Evolutionary conservation across 768 basidiomycete genomes (phyloP), one percentile per base, ranked within the genome.

Genomic region (Podaxis pistillaris): DNA sequence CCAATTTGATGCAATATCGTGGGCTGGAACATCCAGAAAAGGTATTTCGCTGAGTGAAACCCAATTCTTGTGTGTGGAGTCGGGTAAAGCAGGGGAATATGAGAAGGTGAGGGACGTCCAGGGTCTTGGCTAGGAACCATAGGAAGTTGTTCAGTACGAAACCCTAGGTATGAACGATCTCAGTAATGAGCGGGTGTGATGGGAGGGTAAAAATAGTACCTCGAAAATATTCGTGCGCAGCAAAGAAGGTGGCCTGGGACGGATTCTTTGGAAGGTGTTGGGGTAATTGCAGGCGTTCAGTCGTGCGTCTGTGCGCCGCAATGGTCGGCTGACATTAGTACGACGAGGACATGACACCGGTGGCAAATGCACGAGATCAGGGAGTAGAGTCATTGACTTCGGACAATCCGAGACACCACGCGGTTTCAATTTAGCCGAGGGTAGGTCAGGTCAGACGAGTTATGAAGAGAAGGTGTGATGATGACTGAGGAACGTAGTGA

Each of bases 1-100:
- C 41, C 22, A 44, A 40, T 28, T 36, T 57, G 56, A 57, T 57
- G 56, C 26, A 28, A 46, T 46, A 46, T n/a, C 56, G 56, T 57
- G 56, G 56, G 37, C n/a, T 15, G 24, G 37, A 38, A 60, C 12
- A 4, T 8, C 49, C 50, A 26, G 19, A 60, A 51, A 15, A 22
- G 22, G 19, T 19, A 37, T 38, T 38, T 19, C 13, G 33, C 36
- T 22, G 38, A 38, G 58, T 40, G 49, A 38, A 24, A 40, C 13
- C 1, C 22, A 22, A 28, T 22, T 51, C 49, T n/a, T 28, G 50
- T 15, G 37, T 12, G 24, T 50, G 50, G 36, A 38, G 58, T 52
- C 49, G 37, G 50, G 49, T 52, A 60, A 60, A 50, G 13, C 33
- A 52, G 38, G 49, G 58, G 12, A 38, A 22, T 15, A 22, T 50